phyloP scores from a whole-genome alignment of 257 asterid species.

The Schizonepeta tenuifolia region DNA sequence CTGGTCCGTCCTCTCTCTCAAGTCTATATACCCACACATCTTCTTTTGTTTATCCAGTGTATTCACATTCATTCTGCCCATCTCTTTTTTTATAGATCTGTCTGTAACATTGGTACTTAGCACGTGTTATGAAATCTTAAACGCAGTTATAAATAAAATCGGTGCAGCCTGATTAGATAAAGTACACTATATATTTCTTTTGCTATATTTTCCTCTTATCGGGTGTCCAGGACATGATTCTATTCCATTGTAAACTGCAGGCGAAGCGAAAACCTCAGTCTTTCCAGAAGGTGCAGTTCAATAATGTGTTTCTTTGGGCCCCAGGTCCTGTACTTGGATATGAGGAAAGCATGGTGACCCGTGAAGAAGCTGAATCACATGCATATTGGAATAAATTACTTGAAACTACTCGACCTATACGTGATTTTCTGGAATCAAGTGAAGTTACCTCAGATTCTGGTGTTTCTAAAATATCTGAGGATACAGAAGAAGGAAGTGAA shows the following conservation, averaged over 20 bases:
- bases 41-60: neutral
- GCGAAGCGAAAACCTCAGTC: constrained; percentile 74
- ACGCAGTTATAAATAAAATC: neutral
- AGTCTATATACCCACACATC: neutral
- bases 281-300: constrained; percentile 55
- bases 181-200: neutral
- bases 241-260: constrained; percentile 49
- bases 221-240: constrained; percentile 6
- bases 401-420: constrained; percentile 65
- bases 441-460: constrained; percentile 42
- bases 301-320: constrained; percentile 55
- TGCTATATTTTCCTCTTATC: neutral
- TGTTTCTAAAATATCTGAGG: constrained; percentile 40
- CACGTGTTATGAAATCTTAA: neutral
- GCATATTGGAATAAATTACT: constrained; percentile 51
- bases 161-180: neutral
- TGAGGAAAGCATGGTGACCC: constrained; percentile 40
- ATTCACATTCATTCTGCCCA: neutral
- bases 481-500: constrained; percentile 44
- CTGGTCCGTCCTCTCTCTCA: constrained; percentile 59
- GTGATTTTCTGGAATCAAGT: constrained; percentile 62
- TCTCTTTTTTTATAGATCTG: neutral
- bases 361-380: constrained; percentile 43
- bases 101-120: neutral
- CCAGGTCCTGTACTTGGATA: constrained; percentile 63